Evolutionary conservation across 2,329 filamentous ascomycete species (phyloP).

Genomic region (Cyphellophora attinorum): DNA sequence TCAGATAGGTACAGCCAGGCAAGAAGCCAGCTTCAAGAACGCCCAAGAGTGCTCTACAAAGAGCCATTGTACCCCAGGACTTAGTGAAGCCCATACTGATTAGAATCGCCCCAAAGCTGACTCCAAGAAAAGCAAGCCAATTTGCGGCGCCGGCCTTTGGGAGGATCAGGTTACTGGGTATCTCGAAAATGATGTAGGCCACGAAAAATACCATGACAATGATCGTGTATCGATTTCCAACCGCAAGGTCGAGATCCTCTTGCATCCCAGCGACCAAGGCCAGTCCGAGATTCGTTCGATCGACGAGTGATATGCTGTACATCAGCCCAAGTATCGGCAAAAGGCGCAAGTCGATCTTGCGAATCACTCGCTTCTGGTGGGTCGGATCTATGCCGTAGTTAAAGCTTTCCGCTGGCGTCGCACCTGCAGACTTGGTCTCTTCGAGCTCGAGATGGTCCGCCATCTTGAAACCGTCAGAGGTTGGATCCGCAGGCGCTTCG

Average conservation of each 20-base stretch:
- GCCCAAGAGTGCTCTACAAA: constrained; percentile 54
- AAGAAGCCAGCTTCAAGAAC: constrained; percentile 47
- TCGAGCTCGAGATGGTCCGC: background rate
- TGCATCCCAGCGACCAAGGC: constrained; percentile 21
- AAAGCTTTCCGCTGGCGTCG: background rate
- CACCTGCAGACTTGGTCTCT: background rate
- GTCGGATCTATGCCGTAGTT: background rate
- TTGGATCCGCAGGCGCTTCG: no score
- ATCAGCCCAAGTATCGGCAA: constrained; percentile 30
- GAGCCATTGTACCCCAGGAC: constrained; percentile 62
- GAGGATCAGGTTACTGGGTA: constrained; percentile 43
- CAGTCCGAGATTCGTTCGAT: constrained; percentile 24
- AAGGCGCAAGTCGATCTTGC: constrained; percentile 25
- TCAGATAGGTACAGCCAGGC: constrained; percentile 34
- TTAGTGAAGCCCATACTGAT: constrained; percentile 59
- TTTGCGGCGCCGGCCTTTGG: constrained; percentile 45
- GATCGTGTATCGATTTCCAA: constrained; percentile 58
- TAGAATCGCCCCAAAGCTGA: constrained; percentile 55
- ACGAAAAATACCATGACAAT: constrained; percentile 67
- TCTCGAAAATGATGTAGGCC: constrained; percentile 56
- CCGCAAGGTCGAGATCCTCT: constrained; percentile 46
- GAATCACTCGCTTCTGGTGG: background rate
- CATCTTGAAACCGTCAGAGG: no score
- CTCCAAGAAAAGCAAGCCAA: constrained; percentile 53
- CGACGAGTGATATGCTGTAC: constrained; percentile 30